A percentile compares a stretch with the other conserved stretches of the same genome.
Evolutionary conservation across 2,329 filamentous ascomycete genomes (phyloP).

Genomic region (Trichophyton verrucosum): DNA sequence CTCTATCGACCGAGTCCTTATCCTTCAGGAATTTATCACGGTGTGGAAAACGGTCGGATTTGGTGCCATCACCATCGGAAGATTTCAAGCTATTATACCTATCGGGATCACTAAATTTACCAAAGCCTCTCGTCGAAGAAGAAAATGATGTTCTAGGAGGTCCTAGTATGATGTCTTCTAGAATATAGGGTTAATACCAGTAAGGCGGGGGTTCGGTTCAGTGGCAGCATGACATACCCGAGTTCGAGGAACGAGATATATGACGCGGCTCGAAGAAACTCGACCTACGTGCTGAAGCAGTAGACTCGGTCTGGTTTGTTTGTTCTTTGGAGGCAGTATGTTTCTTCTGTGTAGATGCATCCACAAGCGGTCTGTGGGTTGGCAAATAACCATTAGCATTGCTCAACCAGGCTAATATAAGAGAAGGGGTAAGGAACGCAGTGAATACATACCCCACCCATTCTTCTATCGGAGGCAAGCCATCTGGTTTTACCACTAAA

Average conservation of each 20-base stretch:
- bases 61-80: constrained; percentile 43
- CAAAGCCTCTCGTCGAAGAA: constrained; percentile 51
- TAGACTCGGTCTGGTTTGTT: constrained; percentile 23
- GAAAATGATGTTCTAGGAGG: constrained; percentile 74
- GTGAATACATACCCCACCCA: constrained; percentile 73
- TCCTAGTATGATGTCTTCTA: constrained; percentile 74
- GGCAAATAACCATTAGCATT: constrained; percentile 11
- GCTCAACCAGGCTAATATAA: constrained; percentile 4
- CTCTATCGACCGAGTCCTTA: constrained; percentile 14
- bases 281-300: constrained; percentile 24
- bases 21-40: constrained; percentile 38
- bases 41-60: constrained; percentile 48
- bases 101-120: constrained; percentile 38
- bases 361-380: constrained; percentile 29
- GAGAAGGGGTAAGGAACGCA: constrained; percentile 6
- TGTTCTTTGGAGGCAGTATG: constrained; percentile 25
- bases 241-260: constrained; percentile 37
- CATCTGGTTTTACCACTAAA: constrained; percentile 65
- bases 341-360: constrained; percentile 31
- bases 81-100: constrained; percentile 33
- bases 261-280: constrained; percentile 34
- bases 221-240: constrained; percentile 25
- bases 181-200: constrained; percentile 13
- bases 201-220: background rate
- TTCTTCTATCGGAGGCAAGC: constrained; percentile 72